A percentile compares a stretch with the other conserved stretches of the same genome.
Evolutionary conservation across 371 early-diverging fungal genomes (phyloP).

Genomic region (Mortierella sp.): DNA sequence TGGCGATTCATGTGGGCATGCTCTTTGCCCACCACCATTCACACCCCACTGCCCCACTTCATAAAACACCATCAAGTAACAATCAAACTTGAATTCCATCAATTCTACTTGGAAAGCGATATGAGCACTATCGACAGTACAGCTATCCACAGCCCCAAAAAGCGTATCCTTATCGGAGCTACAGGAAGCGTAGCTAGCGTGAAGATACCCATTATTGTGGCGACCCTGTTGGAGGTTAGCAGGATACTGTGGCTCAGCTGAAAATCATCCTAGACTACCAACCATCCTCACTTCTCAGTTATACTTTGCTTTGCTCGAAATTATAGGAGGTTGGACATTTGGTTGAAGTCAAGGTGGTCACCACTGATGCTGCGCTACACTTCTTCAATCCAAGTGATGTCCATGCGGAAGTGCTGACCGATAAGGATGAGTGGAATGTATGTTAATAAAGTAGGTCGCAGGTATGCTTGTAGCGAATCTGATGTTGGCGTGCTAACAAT

Average conservation of each 20-base stretch:
- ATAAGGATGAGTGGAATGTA: conserved; percentile 91
- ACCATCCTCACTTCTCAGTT: neutral
- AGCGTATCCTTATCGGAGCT: conserved; percentile 80
- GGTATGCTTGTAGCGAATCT: neutral
- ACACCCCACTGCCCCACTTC: too few relatives aligned
- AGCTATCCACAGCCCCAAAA: conserved; percentile 29
- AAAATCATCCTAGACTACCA: too few relatives aligned
- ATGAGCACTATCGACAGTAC: conserved; percentile 6
- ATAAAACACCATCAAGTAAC: too few relatives aligned
- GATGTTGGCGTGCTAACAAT: neutral
- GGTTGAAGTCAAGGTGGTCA: conserved; percentile 77
- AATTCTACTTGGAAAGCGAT: neutral
- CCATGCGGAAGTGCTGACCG: conserved; percentile 73
- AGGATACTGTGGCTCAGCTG: neutral
- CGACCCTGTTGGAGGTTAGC: conserved; percentile 60
- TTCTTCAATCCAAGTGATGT: conserved; percentile 76
- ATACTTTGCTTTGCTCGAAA: neutral
- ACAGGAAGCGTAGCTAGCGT: conserved; percentile 95
- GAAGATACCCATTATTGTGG: conserved; percentile 84
- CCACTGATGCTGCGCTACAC: conserved; percentile 83
- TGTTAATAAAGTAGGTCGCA: conserved; percentile 1
- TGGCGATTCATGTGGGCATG: too few relatives aligned
- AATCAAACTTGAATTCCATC: neutral
- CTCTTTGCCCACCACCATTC: too few relatives aligned
- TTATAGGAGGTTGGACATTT: conserved; percentile 45